These are phyloP conservation scores for Sporothrix pseudoabietina DNA, from an alignment of 2,329 filamentous ascomycete genomes.

Conservation along the genomic window DNA sequence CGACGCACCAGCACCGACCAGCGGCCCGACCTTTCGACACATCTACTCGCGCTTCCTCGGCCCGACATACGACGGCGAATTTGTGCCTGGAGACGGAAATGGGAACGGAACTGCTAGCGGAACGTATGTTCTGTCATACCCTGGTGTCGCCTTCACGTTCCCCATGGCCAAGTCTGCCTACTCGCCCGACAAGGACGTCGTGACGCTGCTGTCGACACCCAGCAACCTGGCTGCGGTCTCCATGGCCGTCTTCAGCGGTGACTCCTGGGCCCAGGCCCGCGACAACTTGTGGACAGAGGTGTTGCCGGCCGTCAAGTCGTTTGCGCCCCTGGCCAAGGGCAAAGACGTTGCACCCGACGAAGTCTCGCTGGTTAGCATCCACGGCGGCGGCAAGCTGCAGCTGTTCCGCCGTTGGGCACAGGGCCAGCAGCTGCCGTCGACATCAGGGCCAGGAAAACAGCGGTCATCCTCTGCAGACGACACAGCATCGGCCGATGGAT, in stretches of 20 bases:
- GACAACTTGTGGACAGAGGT: constrained; percentile 73
- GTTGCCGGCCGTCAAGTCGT: constrained; percentile 72
- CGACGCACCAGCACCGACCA: constrained; percentile 29
- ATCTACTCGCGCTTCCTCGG: constrained; percentile 94
- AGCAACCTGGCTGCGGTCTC: constrained; percentile 75
- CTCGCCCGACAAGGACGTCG: constrained; percentile 76
- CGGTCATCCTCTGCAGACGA: background rate
- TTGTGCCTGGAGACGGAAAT: constrained; percentile 58
- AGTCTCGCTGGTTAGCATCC: constrained; percentile 75
- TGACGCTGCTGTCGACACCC: constrained; percentile 78
- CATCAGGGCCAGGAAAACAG: background rate
- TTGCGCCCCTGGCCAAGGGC: constrained; percentile 67
- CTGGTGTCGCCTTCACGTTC: constrained; percentile 91
- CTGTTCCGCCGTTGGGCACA: constrained; percentile 69
- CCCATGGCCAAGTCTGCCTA: constrained; percentile 73
- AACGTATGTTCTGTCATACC: constrained; percentile 89
- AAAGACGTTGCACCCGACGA: constrained; percentile 86
- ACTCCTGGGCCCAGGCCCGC: constrained; percentile 86
- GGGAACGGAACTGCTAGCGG: constrained; percentile 59
- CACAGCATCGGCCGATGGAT: background rate
- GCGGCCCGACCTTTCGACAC: constrained; percentile 78
- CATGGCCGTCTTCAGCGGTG: constrained; percentile 88
- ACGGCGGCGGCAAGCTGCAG: constrained; percentile 77
- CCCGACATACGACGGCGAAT: constrained; percentile 92
- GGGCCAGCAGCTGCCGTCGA: background rate